Evolutionary conservation across 2,329 filamentous ascomycete species (phyloP).

Genomic region (Neoarthrinium moseri): DNA sequence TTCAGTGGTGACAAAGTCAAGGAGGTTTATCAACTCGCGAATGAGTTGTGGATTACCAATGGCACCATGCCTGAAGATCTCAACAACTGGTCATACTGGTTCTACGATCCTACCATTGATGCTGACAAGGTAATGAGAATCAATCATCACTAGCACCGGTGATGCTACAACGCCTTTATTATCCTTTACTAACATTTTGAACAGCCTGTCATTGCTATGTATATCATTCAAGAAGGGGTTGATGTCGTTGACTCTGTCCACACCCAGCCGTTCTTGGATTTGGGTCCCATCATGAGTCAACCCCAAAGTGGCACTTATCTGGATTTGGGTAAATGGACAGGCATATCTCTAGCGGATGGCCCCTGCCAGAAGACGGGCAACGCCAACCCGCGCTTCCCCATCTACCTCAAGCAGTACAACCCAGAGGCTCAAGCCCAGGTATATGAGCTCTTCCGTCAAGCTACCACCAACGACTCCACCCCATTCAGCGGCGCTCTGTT

Average conservation of each 20-base stretch:
- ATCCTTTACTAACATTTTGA: background rate
- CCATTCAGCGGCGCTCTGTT: background rate
- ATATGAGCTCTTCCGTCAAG: background rate
- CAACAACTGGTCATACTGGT: conserved; percentile 5
- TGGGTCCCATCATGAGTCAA: background rate
- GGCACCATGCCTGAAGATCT: conserved; percentile 4
- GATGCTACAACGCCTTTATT: background rate
- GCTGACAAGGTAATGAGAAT: conserved; percentile 1
- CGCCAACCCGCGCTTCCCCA: conserved; percentile 2
- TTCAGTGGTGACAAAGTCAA: conserved; percentile 14
- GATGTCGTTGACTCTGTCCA: background rate
- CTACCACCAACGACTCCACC: background rate
- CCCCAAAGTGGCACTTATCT: background rate
- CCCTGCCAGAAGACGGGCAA: conserved; percentile 1
- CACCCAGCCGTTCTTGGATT: background rate
- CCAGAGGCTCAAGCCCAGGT: background rate
- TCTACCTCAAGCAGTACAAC: conserved; percentile 6
- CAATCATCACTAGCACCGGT: background rate
- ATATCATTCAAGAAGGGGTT: conserved; percentile 8
- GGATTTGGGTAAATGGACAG: background rate
- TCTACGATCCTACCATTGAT: conserved; percentile 5
- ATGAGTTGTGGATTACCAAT: conserved; percentile 1
- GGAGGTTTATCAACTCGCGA: conserved; percentile 6
- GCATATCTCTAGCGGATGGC: background rate
- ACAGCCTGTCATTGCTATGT: conserved; percentile 1